These are phyloP conservation scores for Monosporascus ibericus DNA, from an alignment of 2,329 filamentous ascomycete species.

Conservation along the genomic window DNA sequence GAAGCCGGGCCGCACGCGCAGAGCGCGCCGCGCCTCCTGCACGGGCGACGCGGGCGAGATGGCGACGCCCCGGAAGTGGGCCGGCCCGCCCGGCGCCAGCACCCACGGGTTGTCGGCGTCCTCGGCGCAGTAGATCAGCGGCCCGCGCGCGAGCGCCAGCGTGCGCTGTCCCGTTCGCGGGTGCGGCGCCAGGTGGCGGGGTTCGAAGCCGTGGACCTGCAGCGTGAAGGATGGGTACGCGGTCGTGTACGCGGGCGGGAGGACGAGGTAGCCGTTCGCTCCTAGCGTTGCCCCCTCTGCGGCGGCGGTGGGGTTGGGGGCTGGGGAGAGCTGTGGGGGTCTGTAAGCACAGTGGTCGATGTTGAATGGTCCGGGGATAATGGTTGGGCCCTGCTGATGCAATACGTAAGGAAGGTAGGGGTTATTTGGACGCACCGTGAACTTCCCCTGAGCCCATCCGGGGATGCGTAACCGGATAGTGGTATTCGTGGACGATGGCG, in stretches of 20 bases:
- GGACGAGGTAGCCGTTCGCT: slow-evolving; percentile 42
- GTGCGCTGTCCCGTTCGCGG: slow-evolving; percentile 51
- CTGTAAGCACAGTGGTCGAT: neutral
- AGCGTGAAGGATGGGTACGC: slow-evolving; percentile 37
- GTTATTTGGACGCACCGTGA: slow-evolving; percentile 15
- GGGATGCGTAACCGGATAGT: slow-evolving; percentile 48
- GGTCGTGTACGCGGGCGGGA: slow-evolving; percentile 34
- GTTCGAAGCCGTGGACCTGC: slow-evolving; percentile 36
- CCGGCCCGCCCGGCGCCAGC: slow-evolving; percentile 12
- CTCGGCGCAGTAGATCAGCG: slow-evolving; percentile 55
- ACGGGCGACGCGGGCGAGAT: slow-evolving; percentile 15
- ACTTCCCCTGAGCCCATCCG: slow-evolving; percentile 37
- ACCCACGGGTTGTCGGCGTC: slow-evolving; percentile 53
- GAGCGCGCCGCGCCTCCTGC: slow-evolving; percentile 15
- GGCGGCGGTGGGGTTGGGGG: slow-evolving; percentile 13
- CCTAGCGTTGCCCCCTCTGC: too few species aligned
- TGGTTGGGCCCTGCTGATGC: slow-evolving; percentile 5
- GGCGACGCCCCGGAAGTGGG: slow-evolving; percentile 47
- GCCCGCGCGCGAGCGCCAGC: slow-evolving; percentile 48
- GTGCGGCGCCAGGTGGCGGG: slow-evolving; percentile 45
- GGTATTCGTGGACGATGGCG: slow-evolving; percentile 23
- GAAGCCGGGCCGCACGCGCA: neutral
- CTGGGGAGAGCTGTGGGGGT: slow-evolving; percentile 27
- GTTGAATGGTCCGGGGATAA: neutral
- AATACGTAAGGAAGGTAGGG: slow-evolving; percentile 4